Base-by-base conservation (phyloP, 1,284 basidiomycete species). In the Cutaneotrichosporon sp. region DNA sequence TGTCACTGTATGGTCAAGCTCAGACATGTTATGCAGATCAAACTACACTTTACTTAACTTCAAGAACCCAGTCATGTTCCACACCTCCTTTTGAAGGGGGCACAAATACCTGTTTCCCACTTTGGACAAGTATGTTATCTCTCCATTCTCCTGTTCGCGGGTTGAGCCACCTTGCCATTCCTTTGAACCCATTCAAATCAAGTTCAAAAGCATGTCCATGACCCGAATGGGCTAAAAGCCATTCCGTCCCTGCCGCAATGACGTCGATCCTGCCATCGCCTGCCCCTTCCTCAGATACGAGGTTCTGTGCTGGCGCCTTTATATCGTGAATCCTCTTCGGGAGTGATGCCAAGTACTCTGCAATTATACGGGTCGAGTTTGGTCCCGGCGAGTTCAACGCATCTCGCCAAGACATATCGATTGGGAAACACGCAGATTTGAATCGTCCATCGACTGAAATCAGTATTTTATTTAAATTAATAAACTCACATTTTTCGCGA, bases 171-270 rank as follows among this genome's bases (percentile, higher is more conserved):
- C 67, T 64, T 3, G 67, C 65, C 3, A 26, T 22, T 34, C 53
- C 64, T 1, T 26, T 38, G 34, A 58, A 21, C 21, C 57, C 57
- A 14, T n/a, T 38, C 21, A 68, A 30, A 34, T 68, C 62, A 8
- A 68, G 58, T 5, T 53, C 60, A 14, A 68, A 62, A 7, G 52
- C 11, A 4, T 66, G 64, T 11, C 68, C 68, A 22, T 63, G 68
- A 10, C 67, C 65, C 40, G 68, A 56, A 40, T 70, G 69, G 2
- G 68, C 65, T 52, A 66, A 49, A 3, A 61, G 56, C 69, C 69
- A 70, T 4, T 67, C 57, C 0, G 36, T 58, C 9, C 60, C 50
- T 55, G 66, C 56, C 14, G 67, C 69, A 11, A 40, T 36, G 30
- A 68, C 50, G n/a, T 68, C 60, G 56, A 46, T 47, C 30, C 64